phyloP scores from a whole-genome alignment of 495 filamentous ascomycete genomes.

The Hypoxylon intermedium region DNA sequence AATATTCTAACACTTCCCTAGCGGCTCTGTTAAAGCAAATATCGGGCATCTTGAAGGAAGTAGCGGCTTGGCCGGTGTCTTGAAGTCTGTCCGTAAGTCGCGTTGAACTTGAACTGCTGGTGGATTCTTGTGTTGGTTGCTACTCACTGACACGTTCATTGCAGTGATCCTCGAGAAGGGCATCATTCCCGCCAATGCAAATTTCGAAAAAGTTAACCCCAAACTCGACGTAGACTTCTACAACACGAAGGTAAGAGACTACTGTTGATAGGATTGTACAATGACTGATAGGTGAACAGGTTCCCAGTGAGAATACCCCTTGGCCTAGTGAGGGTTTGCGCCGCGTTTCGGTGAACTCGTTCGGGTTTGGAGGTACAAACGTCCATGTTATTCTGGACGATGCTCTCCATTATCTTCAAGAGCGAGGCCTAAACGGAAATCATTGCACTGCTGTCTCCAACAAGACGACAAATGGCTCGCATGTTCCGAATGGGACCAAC shows the following conservation, averaged over 20 bases:
- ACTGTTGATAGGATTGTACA: background rate
- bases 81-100: slow-evolving; percentile 59
- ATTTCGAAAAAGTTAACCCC: slow-evolving; percentile 58
- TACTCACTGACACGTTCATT: background rate
- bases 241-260: slow-evolving; percentile 28
- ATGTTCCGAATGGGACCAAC: slow-evolving; percentile 7
- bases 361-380: slow-evolving; percentile 67
- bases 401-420: slow-evolving; percentile 29
- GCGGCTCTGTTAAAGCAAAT: slow-evolving; percentile 62
- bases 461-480: background rate
- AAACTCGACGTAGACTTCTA: slow-evolving; percentile 43
- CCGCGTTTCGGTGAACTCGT: slow-evolving; percentile 61
- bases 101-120: slow-evolving; percentile 40
- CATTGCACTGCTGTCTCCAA: slow-evolving; percentile 27
- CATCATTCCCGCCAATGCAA: slow-evolving; percentile 49
- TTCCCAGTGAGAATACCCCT: slow-evolving; percentile 35
- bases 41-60: slow-evolving; percentile 63
- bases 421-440: slow-evolving; percentile 28
- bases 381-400: slow-evolving; percentile 63
- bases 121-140: background rate
- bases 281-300: slow-evolving; percentile 10
- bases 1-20: slow-evolving; percentile 1
- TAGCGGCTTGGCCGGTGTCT: slow-evolving; percentile 58
- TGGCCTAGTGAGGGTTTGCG: slow-evolving; percentile 46
- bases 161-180: slow-evolving; percentile 61